Percentiles rank a stretch among this genome's conserved stretches.
Evolutionary conservation across 768 basidiomycete genomes (phyloP).

Genomic region (Suillus americanus): DNA sequence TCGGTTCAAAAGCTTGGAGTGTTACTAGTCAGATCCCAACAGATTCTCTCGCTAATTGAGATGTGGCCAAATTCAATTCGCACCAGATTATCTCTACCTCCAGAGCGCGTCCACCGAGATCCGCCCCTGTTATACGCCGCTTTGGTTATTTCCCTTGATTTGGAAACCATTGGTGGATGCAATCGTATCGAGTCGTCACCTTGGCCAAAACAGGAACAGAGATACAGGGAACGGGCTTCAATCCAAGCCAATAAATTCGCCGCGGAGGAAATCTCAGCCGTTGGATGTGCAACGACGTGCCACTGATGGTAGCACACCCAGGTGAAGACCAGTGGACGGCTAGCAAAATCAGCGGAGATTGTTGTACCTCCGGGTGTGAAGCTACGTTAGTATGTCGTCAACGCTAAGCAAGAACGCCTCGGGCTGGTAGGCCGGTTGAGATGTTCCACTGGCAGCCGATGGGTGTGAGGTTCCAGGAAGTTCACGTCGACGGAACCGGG

Average conservation of each 20-base stretch:
- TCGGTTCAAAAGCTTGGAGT: neutral
- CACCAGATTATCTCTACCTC: neutral
- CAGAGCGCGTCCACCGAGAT: neutral
- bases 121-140: neutral
- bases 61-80: neutral
- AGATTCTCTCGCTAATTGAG: neutral
- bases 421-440: neutral
- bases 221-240: neutral
- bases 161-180: neutral
- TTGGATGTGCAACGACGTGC: neutral
- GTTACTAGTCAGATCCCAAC: neutral
- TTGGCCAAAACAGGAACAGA: neutral
- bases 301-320: neutral
- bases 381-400: neutral
- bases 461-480: neutral
- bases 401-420: neutral
- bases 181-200: neutral
- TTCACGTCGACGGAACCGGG: neutral
- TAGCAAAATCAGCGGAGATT: neutral
- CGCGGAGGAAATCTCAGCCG: neutral
- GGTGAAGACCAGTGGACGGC: neutral
- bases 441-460: neutral
- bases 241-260: neutral
- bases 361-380: neutral
- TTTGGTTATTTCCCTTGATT: neutral